Evolutionary conservation across 78 protist species (phyloP), one percentile per base, ranked within the genome.

Genomic region (Pigoraptor vietnamica): DNA sequence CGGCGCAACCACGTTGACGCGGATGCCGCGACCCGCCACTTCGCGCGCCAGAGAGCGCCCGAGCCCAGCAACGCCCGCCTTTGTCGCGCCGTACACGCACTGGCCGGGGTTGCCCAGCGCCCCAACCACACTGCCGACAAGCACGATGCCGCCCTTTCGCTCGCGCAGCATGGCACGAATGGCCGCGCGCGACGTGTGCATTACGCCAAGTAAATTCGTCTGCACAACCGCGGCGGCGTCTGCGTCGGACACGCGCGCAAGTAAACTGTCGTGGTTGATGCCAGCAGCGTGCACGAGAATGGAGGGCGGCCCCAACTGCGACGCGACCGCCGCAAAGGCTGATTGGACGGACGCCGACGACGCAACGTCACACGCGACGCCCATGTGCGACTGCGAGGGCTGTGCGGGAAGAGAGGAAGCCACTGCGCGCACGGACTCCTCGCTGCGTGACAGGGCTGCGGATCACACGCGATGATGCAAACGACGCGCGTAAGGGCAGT

Each of bases 1-100:
- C n/a, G 91, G 91, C 6, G 86, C 36, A 36, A 89, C 84, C 34
- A 39, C 86, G 39, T 89, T 89, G 86, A 35, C 91, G 34, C 40
- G 36, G 33, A 89, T 35, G 91, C 40, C 40, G 32, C 56, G 29
- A 9, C 25, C 32, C 29, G 86, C 91, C 24, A 1, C 1, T 6
- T 89, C 91, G 36, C 39, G 81, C 81, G 86, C 91, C 1, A 35
- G 39, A 39, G 91, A 14, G n/a, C 32, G 6, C 19, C 84, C 55
- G 34, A 89, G 14, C 6, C 86, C 81, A 0, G 19, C 33, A 0
- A 89, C 37, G 1, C 86, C 91, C 0, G 81, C 86, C 40, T 89
- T 89, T 1, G 86, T 23, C 23, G 84, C 84, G 40, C 32, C 55
- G 19, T 89, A 89, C 39, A 79, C 84, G n/a, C 34, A 21, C 84